Conservation (phyloP, 83 land plant genomes). For the Larix sibirica region DNA sequence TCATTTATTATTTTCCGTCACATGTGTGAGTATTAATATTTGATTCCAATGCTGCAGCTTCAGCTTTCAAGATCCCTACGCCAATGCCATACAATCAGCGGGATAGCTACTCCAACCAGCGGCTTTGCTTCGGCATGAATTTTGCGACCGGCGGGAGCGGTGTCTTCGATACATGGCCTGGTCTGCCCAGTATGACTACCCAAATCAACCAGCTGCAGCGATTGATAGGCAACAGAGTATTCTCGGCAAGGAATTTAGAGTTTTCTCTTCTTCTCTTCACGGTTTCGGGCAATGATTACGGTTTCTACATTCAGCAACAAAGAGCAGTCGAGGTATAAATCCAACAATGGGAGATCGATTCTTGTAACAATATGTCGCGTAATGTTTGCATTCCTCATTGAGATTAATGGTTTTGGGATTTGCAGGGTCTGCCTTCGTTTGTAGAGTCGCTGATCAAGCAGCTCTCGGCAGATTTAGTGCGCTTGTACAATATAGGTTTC, state of each 20-base stretch:
- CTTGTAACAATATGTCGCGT: no score
- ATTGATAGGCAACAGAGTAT: constrained; percentile 12
- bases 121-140: constrained; percentile 39
- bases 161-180: constrained; percentile 31
- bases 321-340: constrained; percentile 17
- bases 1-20: no score
- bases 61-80: constrained; percentile 25
- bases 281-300: constrained; percentile 59
- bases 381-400: no score
- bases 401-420: neutral
- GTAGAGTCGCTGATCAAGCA: neutral
- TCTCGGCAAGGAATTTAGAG: neutral
- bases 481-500: neutral
- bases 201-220: constrained; percentile 41
- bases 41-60: constrained; percentile 14
- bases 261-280: constrained; percentile 39
- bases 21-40: neutral
- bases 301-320: constrained; percentile 12
- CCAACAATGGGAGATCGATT: no score
- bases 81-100: constrained; percentile 49
- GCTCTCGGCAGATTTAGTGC: neutral
- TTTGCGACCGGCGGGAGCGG: constrained; percentile 62
- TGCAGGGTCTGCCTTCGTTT: neutral
- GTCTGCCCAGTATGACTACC: constrained; percentile 31
- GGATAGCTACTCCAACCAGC: neutral